Evolutionary conservation across 768 basidiomycete genomes (phyloP), one percentile per base, ranked within the genome.

Genomic region (Boletus edulis): DNA sequence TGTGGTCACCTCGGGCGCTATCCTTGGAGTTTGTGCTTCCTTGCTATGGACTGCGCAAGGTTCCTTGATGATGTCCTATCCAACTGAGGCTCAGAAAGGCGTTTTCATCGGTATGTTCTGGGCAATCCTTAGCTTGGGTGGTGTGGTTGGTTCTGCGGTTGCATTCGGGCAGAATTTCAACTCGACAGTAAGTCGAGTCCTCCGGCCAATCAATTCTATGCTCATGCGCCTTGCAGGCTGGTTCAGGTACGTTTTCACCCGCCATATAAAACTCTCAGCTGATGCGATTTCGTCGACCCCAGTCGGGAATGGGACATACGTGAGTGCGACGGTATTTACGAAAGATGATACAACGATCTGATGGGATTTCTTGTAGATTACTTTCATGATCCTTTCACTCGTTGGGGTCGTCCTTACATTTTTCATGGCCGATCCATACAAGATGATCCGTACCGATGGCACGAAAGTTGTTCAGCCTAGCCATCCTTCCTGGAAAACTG

Each of bases 271-370:
- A 37, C 6, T 46, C 1, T 29, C 2, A 3, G 2, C 38, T 56
- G 46, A 61, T 34, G 3, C 11, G 0, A 17, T 39, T 37, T 47
- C 14, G 8, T 46, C 17, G 45, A 17, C 35, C 17, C 38, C 46
- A 84, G 89, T 90, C 41, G 73, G 77, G n/a, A 89, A 88, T 62
- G 83, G 83, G 31, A 91, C 89, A 48, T 91, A 91, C 64, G 88
- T 91, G 88, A 64, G 88, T 88, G 63, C 52, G 81, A 65, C 27
- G 34, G 15, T 38, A 53, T 15, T 3, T 17, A 12, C 31, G 17
- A 29, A 17, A 0, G n/a, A 17, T 5, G 18, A 9, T 10, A 9
- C 9, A 14, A 11, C 6, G 13, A 38, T 24, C 20, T 57, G 34
- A 52, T 17, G n/a, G 35, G 59, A 22, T 46, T 41, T 39, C 17